Base-by-base conservation (phyloP, 2,329 filamentous ascomycete species). In the Penicillium verrucosum region DNA sequence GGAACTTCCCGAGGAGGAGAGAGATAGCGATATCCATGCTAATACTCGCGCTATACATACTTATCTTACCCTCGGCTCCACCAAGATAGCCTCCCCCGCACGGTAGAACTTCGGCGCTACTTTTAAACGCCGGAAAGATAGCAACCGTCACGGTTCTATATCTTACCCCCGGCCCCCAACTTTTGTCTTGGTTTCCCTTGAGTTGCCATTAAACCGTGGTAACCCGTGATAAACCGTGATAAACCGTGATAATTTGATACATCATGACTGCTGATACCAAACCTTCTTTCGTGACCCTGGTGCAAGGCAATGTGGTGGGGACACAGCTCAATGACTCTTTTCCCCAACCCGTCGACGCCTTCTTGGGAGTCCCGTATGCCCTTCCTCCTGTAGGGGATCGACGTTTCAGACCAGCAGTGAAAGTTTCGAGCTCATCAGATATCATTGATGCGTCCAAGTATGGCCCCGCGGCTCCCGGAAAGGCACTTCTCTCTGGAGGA, bases 321-420 rank as follows among this genome's bases (percentile, higher is more conserved):
- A 68, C 58, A 5, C 64, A 58, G 10, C 47, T 70, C 14, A 51
- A 60, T 7, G 59, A 66, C 7, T 56, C 55, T n/a, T 59, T 71
- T 53, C 62, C 62, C 2, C 57, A 65, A n/a, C 53, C 65, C 1
- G 55, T 74, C 5, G 71, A 75, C 30, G 70, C 70, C 6, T 83
- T 83, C 60, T 68, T 78, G 0, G 78, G 80, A 1, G 75, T 83
- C 11, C 80, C 79, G 0, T 82, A 82, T 58, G 80, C 77, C 0
- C 63, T 77, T 3, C 75, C 79, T 3, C 79, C 81, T 11, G 73
- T 68, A 2, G 80, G 78, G 0, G 72, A 80, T n/a, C 70, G 70
- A 21, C 74, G 81, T 14, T 83, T 82, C 58, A 72, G 70, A 6
- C 74, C 69, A 4, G 67, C 78, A 0, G 68, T 67, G 27, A 65